A percentile compares a stretch with the other conserved stretches of the same genome.
phyloP scores from a whole-genome alignment of 225 moss, liverwort and hornwort genomes.

The Bryum argenteum region DNA sequence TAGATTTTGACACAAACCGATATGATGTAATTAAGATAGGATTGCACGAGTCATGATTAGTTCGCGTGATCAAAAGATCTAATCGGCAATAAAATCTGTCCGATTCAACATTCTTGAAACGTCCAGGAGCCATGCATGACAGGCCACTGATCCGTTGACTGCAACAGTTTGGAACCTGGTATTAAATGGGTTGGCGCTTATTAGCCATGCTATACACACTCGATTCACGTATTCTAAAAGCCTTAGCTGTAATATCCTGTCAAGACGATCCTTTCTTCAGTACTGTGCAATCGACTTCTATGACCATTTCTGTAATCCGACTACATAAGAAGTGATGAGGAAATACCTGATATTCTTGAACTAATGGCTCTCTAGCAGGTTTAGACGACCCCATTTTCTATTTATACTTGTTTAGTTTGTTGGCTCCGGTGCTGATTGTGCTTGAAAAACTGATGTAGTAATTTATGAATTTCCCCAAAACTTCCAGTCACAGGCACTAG shows the following conservation, averaged over 20 bases:
- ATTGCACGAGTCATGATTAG: not conserved
- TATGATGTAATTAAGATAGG: not conserved
- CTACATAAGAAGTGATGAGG: not conserved
- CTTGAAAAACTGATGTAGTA: conserved; percentile 85
- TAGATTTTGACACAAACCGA: not conserved
- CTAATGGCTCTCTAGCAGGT: not conserved
- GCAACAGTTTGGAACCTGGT: not conserved
- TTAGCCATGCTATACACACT: not conserved
- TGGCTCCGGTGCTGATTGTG: conserved; percentile 49
- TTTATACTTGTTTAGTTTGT: conserved; percentile 21
- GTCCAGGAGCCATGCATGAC: not conserved
- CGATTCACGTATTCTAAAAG: not conserved
- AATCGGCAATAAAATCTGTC: not conserved
- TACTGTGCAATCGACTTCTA: not conserved
- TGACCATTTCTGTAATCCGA: not conserved
- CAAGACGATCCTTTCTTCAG: not conserved
- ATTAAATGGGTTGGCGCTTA: not conserved
- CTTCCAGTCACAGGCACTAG: conserved; percentile 70
- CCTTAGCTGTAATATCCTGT: conserved; percentile 1
- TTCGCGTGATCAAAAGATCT: not conserved
- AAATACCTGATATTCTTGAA: not conserved
- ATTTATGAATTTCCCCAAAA: conserved; percentile 88
- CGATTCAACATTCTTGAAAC: not conserved
- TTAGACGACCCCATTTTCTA: not conserved
- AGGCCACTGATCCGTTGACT: not conserved